Percentiles rank a stretch among this genome's conserved stretches.
Conservation (phyloP, 2,329 filamentous ascomycete species). For the Verticillium nubilum region DNA sequence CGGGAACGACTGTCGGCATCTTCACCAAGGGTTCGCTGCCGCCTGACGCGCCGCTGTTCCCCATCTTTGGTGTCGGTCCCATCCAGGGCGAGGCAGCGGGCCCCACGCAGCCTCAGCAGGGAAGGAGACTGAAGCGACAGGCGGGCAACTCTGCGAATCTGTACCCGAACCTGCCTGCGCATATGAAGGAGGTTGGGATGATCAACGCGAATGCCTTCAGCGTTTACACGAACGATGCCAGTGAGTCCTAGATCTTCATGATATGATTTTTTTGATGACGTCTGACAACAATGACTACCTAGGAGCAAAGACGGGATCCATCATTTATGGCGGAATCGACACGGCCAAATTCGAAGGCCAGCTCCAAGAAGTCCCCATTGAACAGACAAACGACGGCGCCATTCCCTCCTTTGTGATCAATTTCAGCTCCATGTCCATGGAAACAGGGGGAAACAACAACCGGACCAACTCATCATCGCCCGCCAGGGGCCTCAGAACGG, state of each 20-base stretch:
- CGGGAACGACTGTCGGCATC: conserved; percentile 1
- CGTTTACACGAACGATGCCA: conserved; percentile 2
- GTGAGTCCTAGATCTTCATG: neutral
- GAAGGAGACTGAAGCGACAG: neutral
- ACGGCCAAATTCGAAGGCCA: conserved; percentile 6
- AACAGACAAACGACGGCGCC: neutral
- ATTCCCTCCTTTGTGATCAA: neutral
- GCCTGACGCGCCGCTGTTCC: neutral
- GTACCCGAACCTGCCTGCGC: conserved; percentile 3
- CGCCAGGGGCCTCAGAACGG: neutral
- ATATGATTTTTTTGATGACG: neutral
- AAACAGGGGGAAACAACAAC: neutral
- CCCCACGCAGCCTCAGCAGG: neutral
- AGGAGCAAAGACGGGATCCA: conserved; percentile 1
- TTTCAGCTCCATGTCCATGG: conserved; percentile 1
- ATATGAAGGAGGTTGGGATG: conserved; percentile 1
- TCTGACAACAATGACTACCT: neutral
- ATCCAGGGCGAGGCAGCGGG: neutral
- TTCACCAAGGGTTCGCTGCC: neutral
- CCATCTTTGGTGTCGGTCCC: conserved; percentile 1
- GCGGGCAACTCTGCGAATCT: neutral
- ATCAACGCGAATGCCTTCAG: neutral
- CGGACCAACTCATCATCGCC: neutral
- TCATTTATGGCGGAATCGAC: conserved; percentile 7
- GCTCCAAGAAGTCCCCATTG: neutral